These are phyloP conservation scores for Lipomyces chichibuensis DNA, from an alignment of 805 yeast species.

Conservation along the genomic window DNA sequence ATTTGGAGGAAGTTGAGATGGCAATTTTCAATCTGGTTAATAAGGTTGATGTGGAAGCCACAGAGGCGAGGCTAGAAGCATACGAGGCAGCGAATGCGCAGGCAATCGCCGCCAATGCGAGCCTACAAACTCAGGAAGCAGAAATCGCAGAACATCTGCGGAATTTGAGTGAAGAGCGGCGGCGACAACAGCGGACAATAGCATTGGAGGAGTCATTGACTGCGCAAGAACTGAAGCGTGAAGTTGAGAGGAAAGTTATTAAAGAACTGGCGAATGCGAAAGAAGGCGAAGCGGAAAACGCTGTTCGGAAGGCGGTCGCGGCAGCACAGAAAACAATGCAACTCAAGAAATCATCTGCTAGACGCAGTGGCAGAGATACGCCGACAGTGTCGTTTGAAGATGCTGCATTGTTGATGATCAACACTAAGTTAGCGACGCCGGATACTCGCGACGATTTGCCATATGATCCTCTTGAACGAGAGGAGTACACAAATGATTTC, in stretches of 20 bases:
- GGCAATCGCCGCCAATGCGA: conserved; percentile 74
- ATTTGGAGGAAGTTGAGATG: conserved; percentile 81
- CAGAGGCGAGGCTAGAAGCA: conserved; percentile 61
- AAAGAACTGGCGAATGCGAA: conserved; percentile 41
- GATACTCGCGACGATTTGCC: conserved; percentile 54
- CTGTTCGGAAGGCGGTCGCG: conserved; percentile 17
- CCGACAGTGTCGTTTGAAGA: conserved; percentile 39
- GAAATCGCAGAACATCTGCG: conserved; percentile 65
- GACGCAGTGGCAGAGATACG: conserved; percentile 52
- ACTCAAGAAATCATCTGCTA: conserved; percentile 64
- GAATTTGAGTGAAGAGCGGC: conserved; percentile 64
- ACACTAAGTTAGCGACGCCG: conserved; percentile 1
- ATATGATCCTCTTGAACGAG: conserved; percentile 94
- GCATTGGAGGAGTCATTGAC: conserved; percentile 29
- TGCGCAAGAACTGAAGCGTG: conserved; percentile 33
- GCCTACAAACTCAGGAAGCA: conserved; percentile 68
- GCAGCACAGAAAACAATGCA: conserved; percentile 49
- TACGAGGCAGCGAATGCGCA: conserved; percentile 71
- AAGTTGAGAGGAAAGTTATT: conserved; percentile 40
- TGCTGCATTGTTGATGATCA: conserved; percentile 25
- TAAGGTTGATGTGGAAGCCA: conserved; percentile 70
- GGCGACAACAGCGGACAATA: conserved; percentile 40
- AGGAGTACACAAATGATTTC: conserved; percentile 60
- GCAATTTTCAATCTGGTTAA: conserved; percentile 75
- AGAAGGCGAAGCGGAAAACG: conserved; percentile 36